phyloP scores from a whole-genome alignment of 192 early-diverging fungal genomes.

The Polychytrium aggregatum region DNA sequence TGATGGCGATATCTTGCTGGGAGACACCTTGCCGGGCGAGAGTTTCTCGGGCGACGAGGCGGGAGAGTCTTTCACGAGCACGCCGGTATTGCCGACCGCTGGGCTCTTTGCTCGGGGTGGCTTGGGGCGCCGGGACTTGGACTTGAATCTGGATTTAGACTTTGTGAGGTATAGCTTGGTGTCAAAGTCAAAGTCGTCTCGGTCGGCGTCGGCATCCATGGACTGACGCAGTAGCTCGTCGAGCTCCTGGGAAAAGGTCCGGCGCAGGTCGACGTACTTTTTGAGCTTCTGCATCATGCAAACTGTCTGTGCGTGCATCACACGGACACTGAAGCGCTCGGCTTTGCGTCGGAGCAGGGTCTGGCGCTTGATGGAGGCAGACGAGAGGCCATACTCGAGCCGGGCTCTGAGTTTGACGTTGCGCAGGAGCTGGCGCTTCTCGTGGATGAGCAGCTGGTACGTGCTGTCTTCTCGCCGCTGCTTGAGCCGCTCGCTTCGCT shows the following conservation, averaged over 20 bases:
- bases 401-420: constrained; percentile 20
- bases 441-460: constrained; percentile 21
- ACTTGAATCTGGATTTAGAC: neutral
- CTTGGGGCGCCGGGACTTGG: too few relatives aligned
- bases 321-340: constrained; percentile 19
- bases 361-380: constrained; percentile 29
- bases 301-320: constrained; percentile 26
- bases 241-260: constrained; percentile 27
- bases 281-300: constrained; percentile 24
- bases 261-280: constrained; percentile 25
- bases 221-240: constrained; percentile 11
- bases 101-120: constrained; percentile 5
- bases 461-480: constrained; percentile 16
- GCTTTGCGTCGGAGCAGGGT: constrained; percentile 13
- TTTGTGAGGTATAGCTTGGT: too few relatives aligned
- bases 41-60: neutral
- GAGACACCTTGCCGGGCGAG: too few relatives aligned
- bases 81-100: neutral
- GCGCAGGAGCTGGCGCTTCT: constrained; percentile 21
- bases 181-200: constrained; percentile 1
- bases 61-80: neutral
- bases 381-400: constrained; percentile 23
- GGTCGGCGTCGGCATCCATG: neutral
- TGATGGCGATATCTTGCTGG: too few relatives aligned
- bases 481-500: constrained; percentile 12